Conservation (phyloP, 139 green algal genomes). For the Chlorella sorokiniana region DNA sequence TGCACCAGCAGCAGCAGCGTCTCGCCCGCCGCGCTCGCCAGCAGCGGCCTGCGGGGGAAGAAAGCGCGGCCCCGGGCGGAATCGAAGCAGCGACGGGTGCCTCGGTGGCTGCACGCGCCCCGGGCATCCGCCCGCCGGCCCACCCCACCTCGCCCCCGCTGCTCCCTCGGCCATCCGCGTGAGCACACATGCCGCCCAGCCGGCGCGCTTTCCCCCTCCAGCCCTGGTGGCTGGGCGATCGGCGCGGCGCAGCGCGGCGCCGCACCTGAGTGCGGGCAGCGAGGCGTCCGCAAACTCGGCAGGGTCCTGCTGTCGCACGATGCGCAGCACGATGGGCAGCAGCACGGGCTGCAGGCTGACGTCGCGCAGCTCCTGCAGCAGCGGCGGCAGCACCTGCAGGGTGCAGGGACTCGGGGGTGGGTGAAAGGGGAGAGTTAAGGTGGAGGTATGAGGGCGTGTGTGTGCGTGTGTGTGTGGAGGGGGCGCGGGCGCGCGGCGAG, state of each 20-base stretch:
- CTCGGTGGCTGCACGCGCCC: too few species aligned
- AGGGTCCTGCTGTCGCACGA: constrained; percentile 49
- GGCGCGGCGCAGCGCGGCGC: too few species aligned
- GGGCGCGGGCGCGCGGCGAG: too few species aligned
- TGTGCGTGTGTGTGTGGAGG: too few species aligned
- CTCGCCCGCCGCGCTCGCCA: constrained; percentile 34
- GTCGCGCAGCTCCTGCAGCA: constrained; percentile 62
- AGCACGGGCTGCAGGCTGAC: constrained; percentile 53
- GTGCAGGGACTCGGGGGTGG: background rate
- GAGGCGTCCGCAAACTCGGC: constrained; percentile 52
- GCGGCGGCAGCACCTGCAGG: constrained; percentile 46
- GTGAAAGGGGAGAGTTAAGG: background rate
- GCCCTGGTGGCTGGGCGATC: too few species aligned
- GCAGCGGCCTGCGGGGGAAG: background rate
- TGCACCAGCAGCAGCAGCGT: constrained; percentile 59
- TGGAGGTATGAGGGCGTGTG: background rate
- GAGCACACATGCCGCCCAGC: too few species aligned
- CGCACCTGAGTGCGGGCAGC: constrained; percentile 51
- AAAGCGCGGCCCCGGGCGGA: too few species aligned
- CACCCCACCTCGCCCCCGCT: too few species aligned
- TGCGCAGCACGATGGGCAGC: constrained; percentile 67
- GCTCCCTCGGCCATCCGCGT: too few species aligned
- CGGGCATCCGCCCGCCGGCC: too few species aligned
- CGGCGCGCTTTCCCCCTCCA: too few species aligned
- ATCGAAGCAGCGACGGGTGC: too few species aligned